Evolutionary conservation across 2,329 filamentous ascomycete species (phyloP), one percentile per base, ranked within the genome.

Genomic region (Emergomyces africanus): DNA sequence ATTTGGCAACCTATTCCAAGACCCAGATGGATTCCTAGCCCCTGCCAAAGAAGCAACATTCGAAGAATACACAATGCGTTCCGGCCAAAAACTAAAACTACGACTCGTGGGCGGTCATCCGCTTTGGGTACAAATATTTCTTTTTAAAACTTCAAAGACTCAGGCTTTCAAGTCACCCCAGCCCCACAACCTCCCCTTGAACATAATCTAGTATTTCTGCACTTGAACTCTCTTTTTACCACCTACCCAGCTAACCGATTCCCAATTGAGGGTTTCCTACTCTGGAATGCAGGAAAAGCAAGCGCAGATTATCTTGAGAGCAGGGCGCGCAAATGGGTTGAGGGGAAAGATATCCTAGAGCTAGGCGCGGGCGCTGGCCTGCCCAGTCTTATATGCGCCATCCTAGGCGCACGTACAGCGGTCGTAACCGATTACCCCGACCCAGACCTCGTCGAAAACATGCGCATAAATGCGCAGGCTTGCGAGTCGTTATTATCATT

Each of bases 341-440:
- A 74, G 15, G 79, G 74, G 63, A 85, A 83, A 69, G 84, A 84
- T n/a, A 82, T 96, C 1, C 82, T 96, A 9, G 92, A 96, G 74
- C 83, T 96, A 28, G 92, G 92, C 54, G 91, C 92, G 2, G 92
- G 89, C 15, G 89, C 89, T 0, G 92, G 90, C 0, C 79, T 96
- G 42, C 90, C 90, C 0, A 88, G 86, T 69, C 81, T 96, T 12
- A 83, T 94, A 39, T 86, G 86, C 65, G 87, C 87, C 0, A 77
- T 88, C 39, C 79, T 87, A 44, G 89, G 88, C 15, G 91, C 91
- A 2, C 72, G 72, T 55, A 81, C 77, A 57, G 83, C 74, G 35
- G 87, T 96, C 10, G 85, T 92, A 65, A 95, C 90, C 8, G 91
- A 97, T 72, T 96, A 90, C 70, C 89, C 90, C 0, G 91, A 96